Percentiles rank a stretch among this genome's conserved stretches.
Conservation (phyloP, 2,329 filamentous ascomycete species). For the Aschersonia sp. region DNA sequence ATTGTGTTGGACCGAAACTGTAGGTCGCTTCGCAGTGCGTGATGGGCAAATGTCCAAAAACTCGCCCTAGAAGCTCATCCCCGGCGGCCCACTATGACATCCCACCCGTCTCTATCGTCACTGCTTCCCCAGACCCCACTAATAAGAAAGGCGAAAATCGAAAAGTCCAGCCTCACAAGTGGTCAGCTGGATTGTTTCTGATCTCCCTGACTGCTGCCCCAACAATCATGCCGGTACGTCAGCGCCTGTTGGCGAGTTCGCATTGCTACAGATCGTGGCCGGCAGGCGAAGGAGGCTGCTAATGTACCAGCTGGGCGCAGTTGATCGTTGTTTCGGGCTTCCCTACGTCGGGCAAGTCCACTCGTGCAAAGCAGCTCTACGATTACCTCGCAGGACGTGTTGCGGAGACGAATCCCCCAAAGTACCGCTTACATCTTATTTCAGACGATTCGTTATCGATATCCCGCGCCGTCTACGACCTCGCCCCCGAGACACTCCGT, state of each 20-base stretch:
- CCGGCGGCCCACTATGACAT: too few relatives aligned
- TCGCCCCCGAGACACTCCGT: constrained; percentile 34
- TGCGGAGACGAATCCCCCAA: constrained; percentile 17
- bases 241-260: not conserved
- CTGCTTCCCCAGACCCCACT: not conserved
- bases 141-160: not conserved
- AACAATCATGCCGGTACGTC: not conserved
- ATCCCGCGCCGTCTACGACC: constrained; percentile 55
- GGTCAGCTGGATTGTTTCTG: not conserved
- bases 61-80: too few relatives aligned
- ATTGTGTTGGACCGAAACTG: too few relatives aligned
- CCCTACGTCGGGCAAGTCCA: constrained; percentile 55
- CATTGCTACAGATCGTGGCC: not conserved
- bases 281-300: not conserved
- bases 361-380: constrained; percentile 51
- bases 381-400: constrained; percentile 47
- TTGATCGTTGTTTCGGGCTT: constrained; percentile 53
- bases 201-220: not conserved
- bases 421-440: constrained; percentile 57
- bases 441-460: constrained; percentile 60
- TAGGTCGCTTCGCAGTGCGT: too few relatives aligned
- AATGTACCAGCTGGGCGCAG: constrained; percentile 18
- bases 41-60: too few relatives aligned
- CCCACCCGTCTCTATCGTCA: not conserved
- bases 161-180: not conserved